Evolutionary conservation across 2,329 filamentous ascomycete genomes (phyloP), one percentile per base, ranked within the genome.

Genomic region (Venturiaceae sp.): DNA sequence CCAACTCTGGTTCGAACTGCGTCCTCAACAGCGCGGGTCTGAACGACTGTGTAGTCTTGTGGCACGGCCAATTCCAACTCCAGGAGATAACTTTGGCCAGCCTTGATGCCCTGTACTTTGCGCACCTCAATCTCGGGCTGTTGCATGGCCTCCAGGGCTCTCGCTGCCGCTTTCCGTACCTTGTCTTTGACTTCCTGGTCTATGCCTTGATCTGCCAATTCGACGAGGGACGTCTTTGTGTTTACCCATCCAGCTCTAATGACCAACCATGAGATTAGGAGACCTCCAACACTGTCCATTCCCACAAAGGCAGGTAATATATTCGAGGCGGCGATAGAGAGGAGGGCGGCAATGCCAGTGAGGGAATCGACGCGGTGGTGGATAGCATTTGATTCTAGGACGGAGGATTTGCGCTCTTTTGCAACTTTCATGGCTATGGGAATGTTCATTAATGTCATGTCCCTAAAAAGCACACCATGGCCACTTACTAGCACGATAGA

Each of bases 21-120:
- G 36, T 87, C 82, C 71, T 99, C 94, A 14, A 95, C 77, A 16
- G 80, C 75, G 37, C 83, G 79, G 7, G 86, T 82, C 58, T 87
- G 82, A 57, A 85, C 82, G 5, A 99, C 77, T 0, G 87, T 87
- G 87, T 88, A 95, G 34, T 77, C 75, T 23, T 80, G 81, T 0
- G 92, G 90, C 16, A 95, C 88, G 1, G 83, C 87, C 61, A 97
- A 74, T 71, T 96, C 92, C 7, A 99, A 72, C 65, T 97, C 94
- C 65, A 97, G 85, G 32, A 97, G 79, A 70, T 95, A 96, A 75
- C 96, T 99, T 72, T 96, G 94, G 32, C 94, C 94, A 3, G 90
- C 94, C 75, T 99, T 99, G 73, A 96, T 82, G 58, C 94, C 94
- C 63, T 90, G 88, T 3, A 97, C 82, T 47, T 89, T 87, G 47